phyloP scores from a whole-genome alignment of 208 protist genomes.

The Leishmania arabica region DNA sequence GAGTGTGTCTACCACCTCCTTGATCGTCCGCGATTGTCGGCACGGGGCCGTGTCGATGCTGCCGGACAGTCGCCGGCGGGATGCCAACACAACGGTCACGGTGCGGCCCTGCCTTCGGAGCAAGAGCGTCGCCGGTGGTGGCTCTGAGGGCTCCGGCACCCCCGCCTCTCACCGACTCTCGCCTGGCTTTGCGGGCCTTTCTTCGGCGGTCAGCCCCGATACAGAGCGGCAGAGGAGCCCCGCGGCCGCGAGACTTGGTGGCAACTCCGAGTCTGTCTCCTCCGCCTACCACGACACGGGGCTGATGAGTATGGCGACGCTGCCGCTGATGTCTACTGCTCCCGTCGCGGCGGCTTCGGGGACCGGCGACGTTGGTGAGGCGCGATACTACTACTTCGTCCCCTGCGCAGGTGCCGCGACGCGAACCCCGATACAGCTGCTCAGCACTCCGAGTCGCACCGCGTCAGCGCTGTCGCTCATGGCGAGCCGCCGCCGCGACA shows the following conservation, averaged over 20 bases:
- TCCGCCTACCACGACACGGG: background rate
- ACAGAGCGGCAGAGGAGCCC: conserved; percentile 11
- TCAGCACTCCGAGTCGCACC: conserved; percentile 13
- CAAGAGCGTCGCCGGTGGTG: conserved; percentile 1
- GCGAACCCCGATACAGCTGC: conserved; percentile 8
- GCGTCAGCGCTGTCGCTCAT: conserved; percentile 19
- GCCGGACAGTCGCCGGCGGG: conserved; percentile 20
- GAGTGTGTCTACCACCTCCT: conserved; percentile 29
- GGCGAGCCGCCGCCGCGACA: conserved; percentile 20
- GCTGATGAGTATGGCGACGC: background rate
- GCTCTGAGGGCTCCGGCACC: conserved; percentile 1
- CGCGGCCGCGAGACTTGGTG: background rate
- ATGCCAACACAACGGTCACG: conserved; percentile 17
- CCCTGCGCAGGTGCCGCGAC: conserved; percentile 7
- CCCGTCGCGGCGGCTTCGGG: background rate
- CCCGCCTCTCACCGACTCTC: conserved; percentile 9
- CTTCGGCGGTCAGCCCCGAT: conserved; percentile 10
- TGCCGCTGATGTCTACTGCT: background rate
- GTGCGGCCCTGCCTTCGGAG: conserved; percentile 31
- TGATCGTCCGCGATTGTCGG: conserved; percentile 21
- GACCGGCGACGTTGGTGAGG: background rate
- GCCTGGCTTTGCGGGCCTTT: conserved; percentile 5
- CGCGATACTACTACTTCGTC: conserved; percentile 23
- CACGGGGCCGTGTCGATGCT: conserved; percentile 20
- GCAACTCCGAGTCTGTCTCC: background rate